A percentile compares a stretch with the other conserved stretches of the same genome.
phyloP scores from a whole-genome alignment of 2,329 filamentous ascomycete species.

The Diaporthe vaccinii region DNA sequence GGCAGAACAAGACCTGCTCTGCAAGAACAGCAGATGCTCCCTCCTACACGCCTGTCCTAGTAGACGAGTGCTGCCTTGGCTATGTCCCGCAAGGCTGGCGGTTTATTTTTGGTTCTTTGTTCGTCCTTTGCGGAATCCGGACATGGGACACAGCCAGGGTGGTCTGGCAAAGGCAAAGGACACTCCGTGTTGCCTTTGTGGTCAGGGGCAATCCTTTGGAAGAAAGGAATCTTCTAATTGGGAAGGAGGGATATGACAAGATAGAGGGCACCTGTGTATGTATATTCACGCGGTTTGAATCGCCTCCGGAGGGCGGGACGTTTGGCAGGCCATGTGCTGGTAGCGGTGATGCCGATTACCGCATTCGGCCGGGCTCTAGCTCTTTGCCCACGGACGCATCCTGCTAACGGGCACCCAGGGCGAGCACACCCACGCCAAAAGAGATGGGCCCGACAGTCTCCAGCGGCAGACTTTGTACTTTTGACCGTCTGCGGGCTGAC shows the following conservation, averaged over 20 bases:
- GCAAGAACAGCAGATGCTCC: slow-evolving; percentile 39
- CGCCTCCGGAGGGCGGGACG: slow-evolving; percentile 33
- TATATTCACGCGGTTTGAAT: slow-evolving; percentile 38
- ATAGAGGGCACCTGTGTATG: slow-evolving; percentile 42
- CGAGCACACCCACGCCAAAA: slow-evolving; percentile 25
- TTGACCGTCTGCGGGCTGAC: slow-evolving; percentile 30
- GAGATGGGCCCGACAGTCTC: slow-evolving; percentile 12
- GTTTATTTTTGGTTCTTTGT: slow-evolving; percentile 44
- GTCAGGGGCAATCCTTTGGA: slow-evolving; percentile 36
- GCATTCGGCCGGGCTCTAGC: slow-evolving; percentile 41
- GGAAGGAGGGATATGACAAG: slow-evolving; percentile 23
- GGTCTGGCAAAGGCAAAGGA: slow-evolving; percentile 35
- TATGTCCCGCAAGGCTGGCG: slow-evolving; percentile 37
- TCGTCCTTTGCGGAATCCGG: slow-evolving; percentile 38
- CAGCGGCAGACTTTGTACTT: slow-evolving; percentile 38
- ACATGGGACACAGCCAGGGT: slow-evolving; percentile 37
- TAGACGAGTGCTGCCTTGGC: slow-evolving; percentile 35
- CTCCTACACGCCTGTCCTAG: slow-evolving; percentile 37
- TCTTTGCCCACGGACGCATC: slow-evolving; percentile 35
- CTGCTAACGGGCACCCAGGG: slow-evolving; percentile 35
- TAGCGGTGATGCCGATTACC: slow-evolving; percentile 41
- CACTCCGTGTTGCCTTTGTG: slow-evolving; percentile 40
- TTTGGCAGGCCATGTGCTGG: slow-evolving; percentile 40
- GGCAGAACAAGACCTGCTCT: slow-evolving; percentile 31
- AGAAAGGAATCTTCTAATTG: slow-evolving; percentile 28